Evolutionary conservation across 371 early-diverging fungal genomes (phyloP), one percentile per base, ranked within the genome.

Genomic region (Lichtheimia ramosa): DNA sequence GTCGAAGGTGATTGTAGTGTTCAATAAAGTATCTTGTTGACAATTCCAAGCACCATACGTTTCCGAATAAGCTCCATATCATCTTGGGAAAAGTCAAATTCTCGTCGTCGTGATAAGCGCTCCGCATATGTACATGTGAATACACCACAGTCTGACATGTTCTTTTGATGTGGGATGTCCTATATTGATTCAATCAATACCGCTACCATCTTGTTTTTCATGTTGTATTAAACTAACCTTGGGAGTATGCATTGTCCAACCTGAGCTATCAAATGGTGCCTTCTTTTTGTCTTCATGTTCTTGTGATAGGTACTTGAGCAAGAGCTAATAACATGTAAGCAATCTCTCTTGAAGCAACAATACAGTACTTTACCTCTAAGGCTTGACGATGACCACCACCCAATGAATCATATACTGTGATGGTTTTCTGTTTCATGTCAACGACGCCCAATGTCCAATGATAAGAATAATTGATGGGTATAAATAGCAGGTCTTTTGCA

Each of bases 121-220:
- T 96, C 96, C 5, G 95, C 93, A 81, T 93, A 96, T 28, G 89
- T 89, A 62, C 91, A 91, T 0, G 95, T 87, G 73, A 98, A 99
- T 3, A 98, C 97, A n/a, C 99, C 99, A 72, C 99, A 99, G 72
- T 99, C 99, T 50, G 84, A 92, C 43, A 94, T 92, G 67, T 98
- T 99, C 34, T 70, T 59, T 71, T 99, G 99, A 6, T 69, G 67
- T 0, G 97, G 96, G 18, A 94, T 93, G 62, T 85, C 75, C 73
- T 87, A 13, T 1, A 15, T n/a, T 43, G 43, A 40, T 34, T 25
- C 24, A 18, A 25, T 53, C 42, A 53, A 49, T 20, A 10, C 41
- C 12, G 41, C 12, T 50, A 8, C 43, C 46, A 39, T 16, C 43
- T 18, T 20, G 1, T 46, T 21, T 7, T 5, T 21, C 7, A 23